Conservation (phyloP, 164 flowering plant genomes). For the Magnolia officinalis region DNA sequence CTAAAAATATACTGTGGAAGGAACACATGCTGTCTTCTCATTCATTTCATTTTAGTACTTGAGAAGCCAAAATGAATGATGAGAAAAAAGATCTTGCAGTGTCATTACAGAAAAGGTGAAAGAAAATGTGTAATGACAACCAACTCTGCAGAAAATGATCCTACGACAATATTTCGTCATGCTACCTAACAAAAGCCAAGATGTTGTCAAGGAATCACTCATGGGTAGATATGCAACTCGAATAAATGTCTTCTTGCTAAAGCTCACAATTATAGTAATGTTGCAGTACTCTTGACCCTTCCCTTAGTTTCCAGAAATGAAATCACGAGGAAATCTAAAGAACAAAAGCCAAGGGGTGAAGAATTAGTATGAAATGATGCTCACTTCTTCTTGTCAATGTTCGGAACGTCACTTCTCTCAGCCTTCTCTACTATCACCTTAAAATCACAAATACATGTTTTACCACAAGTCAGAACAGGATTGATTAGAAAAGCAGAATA, state of each 20-base stretch:
- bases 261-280: not conserved
- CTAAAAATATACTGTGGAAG: too few relatives aligned
- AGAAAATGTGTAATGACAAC: too few relatives aligned
- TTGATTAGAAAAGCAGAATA: not conserved
- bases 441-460: not conserved
- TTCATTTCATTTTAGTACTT: too few relatives aligned
- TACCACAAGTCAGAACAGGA: not conserved
- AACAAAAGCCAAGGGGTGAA: not conserved
- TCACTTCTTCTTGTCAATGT: constrained; percentile 87
- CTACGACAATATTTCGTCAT: not conserved
- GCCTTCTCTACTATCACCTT: constrained; percentile 85
- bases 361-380: constrained; percentile 6
- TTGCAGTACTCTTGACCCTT: not conserved
- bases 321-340: not conserved
- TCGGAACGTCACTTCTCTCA: constrained; percentile 72
- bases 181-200: not conserved
- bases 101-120: too few relatives aligned
- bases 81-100: too few relatives aligned
- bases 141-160: too few relatives aligned
- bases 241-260: not conserved
- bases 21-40: too few relatives aligned
- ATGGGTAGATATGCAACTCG: not conserved
- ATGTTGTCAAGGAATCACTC: not conserved
- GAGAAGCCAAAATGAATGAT: too few relatives aligned
- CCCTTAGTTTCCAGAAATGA: not conserved